phyloP scores from a whole-genome alignment of 2,329 filamentous ascomycete genomes.

The Aureobasidium melanogenum region DNA sequence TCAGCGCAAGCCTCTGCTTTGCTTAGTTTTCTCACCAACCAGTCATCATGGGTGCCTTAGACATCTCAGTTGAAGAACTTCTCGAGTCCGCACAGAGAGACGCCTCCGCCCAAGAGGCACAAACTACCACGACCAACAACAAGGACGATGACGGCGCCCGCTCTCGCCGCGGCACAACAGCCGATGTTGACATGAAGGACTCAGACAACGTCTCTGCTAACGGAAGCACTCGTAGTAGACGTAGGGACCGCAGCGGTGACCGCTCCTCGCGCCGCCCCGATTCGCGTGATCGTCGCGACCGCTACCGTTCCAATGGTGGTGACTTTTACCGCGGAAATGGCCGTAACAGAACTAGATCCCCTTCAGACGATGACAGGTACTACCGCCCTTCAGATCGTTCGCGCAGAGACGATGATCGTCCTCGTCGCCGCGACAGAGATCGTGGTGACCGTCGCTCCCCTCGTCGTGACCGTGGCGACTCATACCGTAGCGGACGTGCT shows the following conservation, averaged over 20 bases:
- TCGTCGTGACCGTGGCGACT: slow-evolving; percentile 51
- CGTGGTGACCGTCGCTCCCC: slow-evolving; percentile 35
- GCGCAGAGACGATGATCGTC: slow-evolving; percentile 46
- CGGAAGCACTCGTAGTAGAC: slow-evolving; percentile 26
- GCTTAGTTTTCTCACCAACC: background rate
- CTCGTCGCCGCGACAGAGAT: slow-evolving; percentile 43
- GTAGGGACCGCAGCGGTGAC: slow-evolving; percentile 20
- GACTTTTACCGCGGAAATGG: slow-evolving; percentile 31
- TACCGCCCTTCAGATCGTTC: slow-evolving; percentile 33
- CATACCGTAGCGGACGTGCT: slow-evolving; percentile 60
- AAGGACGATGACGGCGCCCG: slow-evolving; percentile 26
- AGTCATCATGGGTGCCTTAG: slow-evolving; percentile 15
- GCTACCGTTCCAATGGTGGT: slow-evolving; percentile 19
- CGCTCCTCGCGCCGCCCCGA: slow-evolving; percentile 9
- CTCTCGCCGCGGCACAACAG: background rate
- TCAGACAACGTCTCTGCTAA: slow-evolving; percentile 30
- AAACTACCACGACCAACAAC: slow-evolving; percentile 42
- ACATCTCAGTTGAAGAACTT: slow-evolving; percentile 63
- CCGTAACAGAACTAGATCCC: slow-evolving; percentile 26
- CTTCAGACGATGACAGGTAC: slow-evolving; percentile 30
- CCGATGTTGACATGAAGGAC: slow-evolving; percentile 9
- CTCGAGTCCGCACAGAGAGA: slow-evolving; percentile 54
- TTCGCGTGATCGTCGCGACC: slow-evolving; percentile 15
- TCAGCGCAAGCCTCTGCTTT: background rate
- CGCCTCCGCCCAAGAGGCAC: slow-evolving; percentile 38